Evolutionary conservation across 2,329 filamentous ascomycete genomes (phyloP).

Genomic region (Trichoderma koningii): DNA sequence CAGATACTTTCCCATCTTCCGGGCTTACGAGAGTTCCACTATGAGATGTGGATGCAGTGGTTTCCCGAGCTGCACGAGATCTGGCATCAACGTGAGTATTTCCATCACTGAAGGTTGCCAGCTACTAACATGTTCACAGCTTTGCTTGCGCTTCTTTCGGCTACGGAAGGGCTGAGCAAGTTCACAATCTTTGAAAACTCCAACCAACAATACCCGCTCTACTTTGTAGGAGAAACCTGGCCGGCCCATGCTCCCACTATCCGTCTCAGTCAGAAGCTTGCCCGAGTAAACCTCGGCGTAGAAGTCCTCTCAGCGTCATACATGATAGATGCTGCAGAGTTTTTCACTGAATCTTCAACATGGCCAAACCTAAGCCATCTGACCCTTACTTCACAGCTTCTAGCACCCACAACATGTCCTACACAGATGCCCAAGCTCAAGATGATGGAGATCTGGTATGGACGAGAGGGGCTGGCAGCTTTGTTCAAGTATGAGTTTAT

Average conservation of each 20-base stretch:
- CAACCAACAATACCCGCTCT: slow-evolving; percentile 36
- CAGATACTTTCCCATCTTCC: slow-evolving; percentile 42
- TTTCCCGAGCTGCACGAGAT: slow-evolving; percentile 38
- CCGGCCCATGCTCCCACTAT: slow-evolving; percentile 28
- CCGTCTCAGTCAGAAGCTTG: slow-evolving; percentile 37
- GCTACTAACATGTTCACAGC: slow-evolving; percentile 24
- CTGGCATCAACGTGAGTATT: slow-evolving; percentile 26
- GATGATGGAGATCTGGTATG: slow-evolving; percentile 41
- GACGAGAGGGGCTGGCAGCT: slow-evolving; percentile 33
- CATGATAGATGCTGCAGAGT: slow-evolving; percentile 38
- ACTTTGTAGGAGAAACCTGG: slow-evolving; percentile 21
- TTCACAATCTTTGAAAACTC: slow-evolving; percentile 43
- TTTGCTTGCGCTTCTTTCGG: slow-evolving; percentile 36
- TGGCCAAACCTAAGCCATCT: slow-evolving; percentile 39
- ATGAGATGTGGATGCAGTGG: slow-evolving; percentile 45
- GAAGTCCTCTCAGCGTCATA: slow-evolving; percentile 38
- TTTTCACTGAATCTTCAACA: slow-evolving; percentile 36
- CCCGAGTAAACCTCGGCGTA: slow-evolving; percentile 37
- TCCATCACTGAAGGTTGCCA: slow-evolving; percentile 5
- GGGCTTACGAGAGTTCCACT: slow-evolving; percentile 42
- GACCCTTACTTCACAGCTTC: slow-evolving; percentile 38
- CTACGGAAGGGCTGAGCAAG: slow-evolving; percentile 34
- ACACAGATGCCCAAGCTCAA: slow-evolving; percentile 35
- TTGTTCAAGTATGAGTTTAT: slow-evolving; percentile 33
- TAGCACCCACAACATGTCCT: slow-evolving; percentile 31